Evolutionary conservation across 1,284 basidiomycete genomes (phyloP), one percentile per base, ranked within the genome.

Genomic region (Sparassis latifolia): DNA sequence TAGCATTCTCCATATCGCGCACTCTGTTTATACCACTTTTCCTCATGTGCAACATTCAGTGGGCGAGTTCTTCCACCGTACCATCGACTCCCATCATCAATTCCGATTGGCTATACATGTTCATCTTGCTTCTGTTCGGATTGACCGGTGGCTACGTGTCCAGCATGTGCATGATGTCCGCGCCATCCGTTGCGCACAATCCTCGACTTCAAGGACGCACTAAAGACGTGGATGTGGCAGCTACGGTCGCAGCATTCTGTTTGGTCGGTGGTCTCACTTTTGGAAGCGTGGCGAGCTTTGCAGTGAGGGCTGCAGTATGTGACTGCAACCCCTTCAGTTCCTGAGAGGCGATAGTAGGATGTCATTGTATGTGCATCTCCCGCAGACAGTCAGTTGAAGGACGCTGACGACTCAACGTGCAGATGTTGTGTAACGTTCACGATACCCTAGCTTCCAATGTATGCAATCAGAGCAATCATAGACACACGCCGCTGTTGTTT

Each of bases 21-120:
- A 86, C 85, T 0, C 61, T 86, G 35, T 94, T 95, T 69, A 80
- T 95, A 52, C 89, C 90, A 30, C 62, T 94, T 42, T 86, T 95
- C 68, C 76, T 95, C 27, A 74, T 86, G 63, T 95, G 91, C 74
- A 95, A 95, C 63, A 63, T 91, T 37, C 78, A 80, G 56, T 74
- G 75, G 42, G 69, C 74, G n/a, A 62, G 66, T 5, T 41, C 63
- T n/a, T 52, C 58, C 4, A 46, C 55, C 5, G n/a, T n/a, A 4
- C 50, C 67, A 10, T 52, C 66, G 4, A 29, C 48, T n/a, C 42
- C 80, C 79, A 9, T 84, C 51, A 82, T 91, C 68, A 81, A 73
- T 66, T 89, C 89, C 2, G 90, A 94, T 63, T 47, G 77, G 33
- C 49, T 84, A 10, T 95, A 84, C 72, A 84, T 93, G 76, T 44